phyloP scores from a whole-genome alignment of 441 rosid species.

The Francoa sonchifolia region DNA sequence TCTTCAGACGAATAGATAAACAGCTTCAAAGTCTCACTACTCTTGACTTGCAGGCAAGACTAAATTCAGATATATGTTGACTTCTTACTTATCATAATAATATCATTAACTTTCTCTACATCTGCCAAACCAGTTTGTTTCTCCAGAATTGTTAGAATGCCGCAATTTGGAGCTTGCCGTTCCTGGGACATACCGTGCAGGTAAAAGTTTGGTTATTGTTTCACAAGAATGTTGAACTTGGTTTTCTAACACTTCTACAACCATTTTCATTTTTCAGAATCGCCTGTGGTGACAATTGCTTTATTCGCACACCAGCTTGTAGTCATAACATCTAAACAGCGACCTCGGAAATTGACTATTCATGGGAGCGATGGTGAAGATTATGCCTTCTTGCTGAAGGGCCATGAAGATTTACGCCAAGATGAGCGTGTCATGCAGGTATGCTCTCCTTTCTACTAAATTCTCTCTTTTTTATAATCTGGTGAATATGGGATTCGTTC shows the following conservation, averaged over 20 bases:
- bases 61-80: conserved; percentile 6
- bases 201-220: conserved; percentile 26
- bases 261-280: conserved; percentile 37
- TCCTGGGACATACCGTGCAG: conserved; percentile 95
- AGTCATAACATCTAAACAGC: conserved; percentile 88
- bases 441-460: conserved; percentile 3
- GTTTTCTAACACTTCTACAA: conserved; percentile 3
- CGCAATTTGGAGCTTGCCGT: conserved; percentile 94
- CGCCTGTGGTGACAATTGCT: conserved; percentile 77
- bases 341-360: conserved; percentile 95
- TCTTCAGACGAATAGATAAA: conserved; percentile 90
- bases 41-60: conserved; percentile 80
- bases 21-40: conserved; percentile 91
- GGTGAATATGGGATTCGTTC: conserved; percentile 1
- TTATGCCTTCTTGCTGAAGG: conserved; percentile 88
- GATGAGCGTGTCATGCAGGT: conserved; percentile 99
- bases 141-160: conserved; percentile 90
- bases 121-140: conserved; percentile 58
- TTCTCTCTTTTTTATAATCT: conserved; percentile 2
- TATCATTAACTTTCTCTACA: conserved; percentile 16
- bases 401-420: conserved; percentile 98
- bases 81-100: conserved; percentile 9
- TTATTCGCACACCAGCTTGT: conserved; percentile 89
- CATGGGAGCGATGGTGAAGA: conserved; percentile 93
- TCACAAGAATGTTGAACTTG: conserved; percentile 3